A percentile compares a stretch with the other conserved stretches of the same genome.
Conservation (phyloP, 306 rosid species). For the Vigna trinervia region DNA sequence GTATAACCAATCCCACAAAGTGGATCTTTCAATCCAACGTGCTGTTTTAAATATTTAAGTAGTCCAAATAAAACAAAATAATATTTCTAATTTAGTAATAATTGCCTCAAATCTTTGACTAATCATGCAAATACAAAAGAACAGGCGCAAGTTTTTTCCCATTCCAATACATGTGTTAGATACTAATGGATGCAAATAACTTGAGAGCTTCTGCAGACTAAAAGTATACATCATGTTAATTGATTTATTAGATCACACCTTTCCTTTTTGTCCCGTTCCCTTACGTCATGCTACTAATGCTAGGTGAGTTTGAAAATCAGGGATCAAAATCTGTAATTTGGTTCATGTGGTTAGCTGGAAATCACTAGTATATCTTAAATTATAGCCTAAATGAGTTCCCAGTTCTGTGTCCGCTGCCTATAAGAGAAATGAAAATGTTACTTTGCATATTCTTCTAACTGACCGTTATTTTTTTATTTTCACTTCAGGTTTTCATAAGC, state of each 20-base stretch:
- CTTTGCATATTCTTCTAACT: background rate
- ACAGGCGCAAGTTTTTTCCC: background rate
- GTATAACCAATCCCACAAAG: background rate
- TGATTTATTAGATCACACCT: background rate
- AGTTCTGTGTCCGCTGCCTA: background rate
- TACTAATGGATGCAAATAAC: constrained; percentile 17
- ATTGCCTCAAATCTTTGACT: background rate
- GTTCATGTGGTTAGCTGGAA: background rate
- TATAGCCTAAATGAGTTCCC: constrained; percentile 5
- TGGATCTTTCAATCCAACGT: constrained; percentile 6
- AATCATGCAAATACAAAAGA: background rate
- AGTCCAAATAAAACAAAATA: constrained; percentile 4
- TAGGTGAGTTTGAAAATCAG: background rate
- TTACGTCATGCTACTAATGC: background rate
- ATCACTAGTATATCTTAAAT: constrained; percentile 2
- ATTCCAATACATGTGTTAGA: background rate
- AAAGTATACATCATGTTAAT: background rate
- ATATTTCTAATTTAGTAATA: background rate
- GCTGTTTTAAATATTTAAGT: background rate
- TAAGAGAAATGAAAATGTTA: constrained; percentile 17
- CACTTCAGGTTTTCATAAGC: constrained; percentile 4
- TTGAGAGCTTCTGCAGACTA: background rate
- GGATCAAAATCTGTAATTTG: constrained; percentile 21
- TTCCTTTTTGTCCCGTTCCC: background rate
- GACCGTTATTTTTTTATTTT: background rate